Base-by-base conservation (phyloP, 2,329 filamentous ascomycete genomes). In the Fusarium sp. region DNA sequence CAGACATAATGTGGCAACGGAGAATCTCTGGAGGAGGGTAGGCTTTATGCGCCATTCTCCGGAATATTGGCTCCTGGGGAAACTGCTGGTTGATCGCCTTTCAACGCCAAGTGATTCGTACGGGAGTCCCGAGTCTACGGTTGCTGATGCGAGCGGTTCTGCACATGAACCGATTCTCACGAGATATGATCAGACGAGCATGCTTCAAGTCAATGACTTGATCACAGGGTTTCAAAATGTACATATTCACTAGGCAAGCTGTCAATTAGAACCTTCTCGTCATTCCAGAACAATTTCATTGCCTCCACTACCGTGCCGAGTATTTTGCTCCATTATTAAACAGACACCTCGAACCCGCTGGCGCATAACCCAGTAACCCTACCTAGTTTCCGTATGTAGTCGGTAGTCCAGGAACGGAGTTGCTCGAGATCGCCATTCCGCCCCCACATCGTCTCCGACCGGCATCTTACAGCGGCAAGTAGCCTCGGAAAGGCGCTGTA, bases 361-460 rank as follows among this genome's bases (percentile, higher is more conserved):
- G 7, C 28, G 32, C 28, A n/a, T 9, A n/a, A 3, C 9, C 11
- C 13, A 49, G 7, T 2, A 6, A 32, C 21, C 28, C 15, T 7
- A 23, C 15, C 21, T 21, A n/a, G 7, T 3, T 13, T 33, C 21
- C 2, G n/a, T 25, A 5, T 4, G 12, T 19, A 33, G 30, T 50
- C n/a, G 8, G 16, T 23, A 50, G 47, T 52, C 4, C 16, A 25
- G 5, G 8, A 2, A 25, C 47, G 30, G 47, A 52, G 19, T 52
- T 52, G 30, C 47, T 52, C 5, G 16, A 52, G 30, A 9, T 23
- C 11, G 6, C 4, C 16, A 23, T 52, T 52, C 30, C 30, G 9
- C 43, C 64, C 63, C 65, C 64, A 47, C 64, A 69, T 69, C 8
- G 46, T n/a, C 64, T 43, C 64, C 56, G 40, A 38, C 40, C 65